Base-by-base conservation (phyloP, 2,329 filamentous ascomycete genomes). In the Stagonosporopsis vannaccii region DNA sequence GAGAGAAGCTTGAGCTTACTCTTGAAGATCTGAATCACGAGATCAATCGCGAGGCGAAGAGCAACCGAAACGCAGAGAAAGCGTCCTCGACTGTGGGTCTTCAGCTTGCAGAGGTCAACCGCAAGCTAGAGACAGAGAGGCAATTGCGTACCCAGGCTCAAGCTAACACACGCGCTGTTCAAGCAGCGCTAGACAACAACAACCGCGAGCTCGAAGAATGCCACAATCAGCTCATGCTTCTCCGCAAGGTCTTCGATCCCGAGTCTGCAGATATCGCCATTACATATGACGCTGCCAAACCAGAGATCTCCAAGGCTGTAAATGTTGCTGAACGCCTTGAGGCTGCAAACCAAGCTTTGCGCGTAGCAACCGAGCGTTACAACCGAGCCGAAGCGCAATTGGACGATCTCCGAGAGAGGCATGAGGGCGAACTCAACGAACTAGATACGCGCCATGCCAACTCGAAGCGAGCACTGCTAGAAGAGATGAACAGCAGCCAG, bases 21-120 rank as follows among this genome's bases (percentile, higher is more conserved):
- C 78, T 98, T 8, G 94, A 99, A 73, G 94, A 99, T 73, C 81
- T 97, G 32, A 96, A 92, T 65, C 94, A 98, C 67, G 92, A 98
- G 75, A 85, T 97, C 50, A 90, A 90, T 45, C 85, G 92, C 26
- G 94, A 97, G 77, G 91, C 93, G 70, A 96, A 97, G 79, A 87
- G 88, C 19, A 95, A 89, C 70, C 88, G 94, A 57, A 95, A 90
- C 72, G 94, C 93, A 4, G 94, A 98, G 77, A 96, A 97, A 75
- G 85, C 88, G 20, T 89, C 91, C 17, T 96, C 92, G 0, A 90
- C 87, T 32, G 85, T 89, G 56, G 91, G 88, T 6, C 86, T 90
- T 20, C 92, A 98, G 72, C 82, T 98, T 25, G 91, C 92, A 8
- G 95, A 98, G 73, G 88, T 88, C 13, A 96, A 97, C 69, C 87